phyloP scores from a whole-genome alignment of 495 filamentous ascomycete genomes.

The Pyronema omphalodes region DNA sequence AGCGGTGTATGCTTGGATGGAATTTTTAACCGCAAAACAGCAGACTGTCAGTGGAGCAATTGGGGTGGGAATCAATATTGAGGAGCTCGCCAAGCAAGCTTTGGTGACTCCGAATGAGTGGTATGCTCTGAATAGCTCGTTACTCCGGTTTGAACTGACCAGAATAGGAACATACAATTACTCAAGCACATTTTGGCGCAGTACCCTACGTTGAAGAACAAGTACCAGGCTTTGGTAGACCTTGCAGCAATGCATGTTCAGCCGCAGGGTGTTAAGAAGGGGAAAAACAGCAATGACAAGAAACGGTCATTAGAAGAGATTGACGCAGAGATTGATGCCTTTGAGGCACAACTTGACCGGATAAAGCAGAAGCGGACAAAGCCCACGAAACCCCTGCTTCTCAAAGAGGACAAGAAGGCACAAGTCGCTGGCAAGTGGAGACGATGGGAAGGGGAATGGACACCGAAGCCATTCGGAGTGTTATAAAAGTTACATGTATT shows the following conservation, averaged over 20 bases:
- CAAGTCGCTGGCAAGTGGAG: slow-evolving; percentile 29
- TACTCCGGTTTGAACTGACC: neutral
- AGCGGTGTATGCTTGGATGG: slow-evolving; percentile 14
- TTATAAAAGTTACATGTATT: slow-evolving; percentile 22
- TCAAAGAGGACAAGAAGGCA: neutral
- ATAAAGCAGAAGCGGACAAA: slow-evolving; percentile 9
- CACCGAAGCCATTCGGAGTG: slow-evolving; percentile 43
- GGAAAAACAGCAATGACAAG: neutral
- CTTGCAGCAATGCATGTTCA: slow-evolving; percentile 13
- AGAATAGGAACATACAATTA: slow-evolving; percentile 16
- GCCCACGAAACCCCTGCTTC: neutral
- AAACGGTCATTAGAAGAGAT: slow-evolving; percentile 11
- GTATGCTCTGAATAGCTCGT: neutral
- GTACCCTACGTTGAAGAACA: slow-evolving; percentile 8
- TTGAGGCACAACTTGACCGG: slow-evolving; percentile 13
- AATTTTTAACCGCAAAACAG: slow-evolving; percentile 10
- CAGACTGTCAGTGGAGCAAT: neutral
- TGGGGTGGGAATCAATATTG: slow-evolving; percentile 8
- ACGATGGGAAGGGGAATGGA: slow-evolving; percentile 36
- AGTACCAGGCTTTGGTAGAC: slow-evolving; percentile 13
- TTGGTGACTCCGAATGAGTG: slow-evolving; percentile 17
- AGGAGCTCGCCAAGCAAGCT: slow-evolving; percentile 13
- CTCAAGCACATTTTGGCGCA: slow-evolving; percentile 14
- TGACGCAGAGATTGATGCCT: slow-evolving; percentile 19
- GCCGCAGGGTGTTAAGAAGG: neutral